These are phyloP conservation scores for Holtermanniella nyarrowii DNA, from an alignment of 768 basidiomycete genomes.

Conservation along the genomic window DNA sequence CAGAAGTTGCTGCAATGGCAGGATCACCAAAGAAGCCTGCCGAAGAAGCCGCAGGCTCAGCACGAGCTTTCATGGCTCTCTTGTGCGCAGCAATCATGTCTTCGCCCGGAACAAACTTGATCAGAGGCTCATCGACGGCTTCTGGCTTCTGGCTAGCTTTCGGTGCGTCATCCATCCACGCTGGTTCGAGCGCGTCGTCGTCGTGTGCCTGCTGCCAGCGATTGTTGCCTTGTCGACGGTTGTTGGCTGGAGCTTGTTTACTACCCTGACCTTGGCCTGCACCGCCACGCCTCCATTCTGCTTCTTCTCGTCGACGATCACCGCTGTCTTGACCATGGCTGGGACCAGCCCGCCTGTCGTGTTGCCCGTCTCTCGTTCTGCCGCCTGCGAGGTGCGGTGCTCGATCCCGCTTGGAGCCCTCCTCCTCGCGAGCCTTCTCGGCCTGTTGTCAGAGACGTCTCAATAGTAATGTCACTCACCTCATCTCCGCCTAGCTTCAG, in stretches of 20 bases:
- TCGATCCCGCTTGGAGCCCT: neutral
- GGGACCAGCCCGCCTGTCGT: constrained; percentile 7
- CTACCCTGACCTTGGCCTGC: neutral
- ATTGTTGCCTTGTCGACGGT: neutral
- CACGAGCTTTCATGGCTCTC: constrained; percentile 16
- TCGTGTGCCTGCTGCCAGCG: constrained; percentile 5
- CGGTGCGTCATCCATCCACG: constrained; percentile 29
- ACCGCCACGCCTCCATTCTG: constrained; percentile 1
- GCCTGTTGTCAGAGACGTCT: neutral
- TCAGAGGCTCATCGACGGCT: constrained; percentile 12
- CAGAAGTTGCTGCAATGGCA: constrained; percentile 2
- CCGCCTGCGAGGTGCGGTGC: constrained; percentile 2
- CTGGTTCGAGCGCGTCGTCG: constrained; percentile 21
- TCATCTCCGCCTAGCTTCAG: constrained; percentile 11
- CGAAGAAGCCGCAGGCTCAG: neutral
- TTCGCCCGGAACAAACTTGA: constrained; percentile 30
- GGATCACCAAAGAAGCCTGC: constrained; percentile 9
- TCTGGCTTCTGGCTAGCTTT: too few relatives aligned
- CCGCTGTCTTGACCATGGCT: neutral
- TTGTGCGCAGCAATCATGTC: constrained; percentile 35
- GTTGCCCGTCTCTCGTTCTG: neutral
- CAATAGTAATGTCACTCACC: constrained; percentile 3
- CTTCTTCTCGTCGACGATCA: neutral
- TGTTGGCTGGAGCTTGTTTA: neutral
- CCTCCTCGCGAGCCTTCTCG: neutral